These are phyloP conservation scores for Mimosa pudica DNA, from an alignment of 306 rosid species.

Conservation along the genomic window DNA sequence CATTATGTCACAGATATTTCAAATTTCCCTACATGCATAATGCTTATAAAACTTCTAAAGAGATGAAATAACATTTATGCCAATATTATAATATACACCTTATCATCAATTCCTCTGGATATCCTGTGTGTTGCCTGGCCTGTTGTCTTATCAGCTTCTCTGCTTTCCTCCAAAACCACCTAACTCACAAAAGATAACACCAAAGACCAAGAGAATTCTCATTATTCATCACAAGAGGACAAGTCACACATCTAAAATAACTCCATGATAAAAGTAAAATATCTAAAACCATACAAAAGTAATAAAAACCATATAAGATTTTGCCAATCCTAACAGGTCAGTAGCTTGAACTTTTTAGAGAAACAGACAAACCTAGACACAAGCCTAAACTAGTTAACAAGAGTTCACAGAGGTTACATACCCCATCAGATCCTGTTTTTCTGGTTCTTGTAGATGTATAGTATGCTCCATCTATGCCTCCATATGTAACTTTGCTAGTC, in stretches of 20 bases:
- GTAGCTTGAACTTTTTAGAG: neutral
- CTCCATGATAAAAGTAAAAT: neutral
- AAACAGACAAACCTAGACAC: neutral
- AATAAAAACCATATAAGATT: neutral
- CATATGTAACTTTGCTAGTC: conserved; percentile 74
- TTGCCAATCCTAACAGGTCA: neutral
- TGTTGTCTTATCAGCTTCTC: conserved; percentile 80
- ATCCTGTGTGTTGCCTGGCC: conserved; percentile 77
- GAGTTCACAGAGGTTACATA: conserved; percentile 32
- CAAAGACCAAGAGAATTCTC: neutral
- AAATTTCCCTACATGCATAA: neutral
- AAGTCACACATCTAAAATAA: neutral
- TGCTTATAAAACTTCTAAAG: neutral
- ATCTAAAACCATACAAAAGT: too few species aligned
- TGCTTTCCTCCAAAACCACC: conserved; percentile 73
- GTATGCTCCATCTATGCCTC: conserved; percentile 88
- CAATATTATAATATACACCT: conserved; percentile 51
- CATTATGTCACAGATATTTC: neutral
- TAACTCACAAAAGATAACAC: conserved; percentile 36
- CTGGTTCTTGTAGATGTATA: conserved; percentile 69
- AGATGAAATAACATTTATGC: neutral
- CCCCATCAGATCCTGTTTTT: conserved; percentile 67
- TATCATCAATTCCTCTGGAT: conserved; percentile 79
- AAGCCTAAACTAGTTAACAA: neutral
- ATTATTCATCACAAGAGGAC: neutral